phyloP scores from a whole-genome alignment of 495 filamentous ascomycete genomes.

The Talaromyces wortmannii region DNA sequence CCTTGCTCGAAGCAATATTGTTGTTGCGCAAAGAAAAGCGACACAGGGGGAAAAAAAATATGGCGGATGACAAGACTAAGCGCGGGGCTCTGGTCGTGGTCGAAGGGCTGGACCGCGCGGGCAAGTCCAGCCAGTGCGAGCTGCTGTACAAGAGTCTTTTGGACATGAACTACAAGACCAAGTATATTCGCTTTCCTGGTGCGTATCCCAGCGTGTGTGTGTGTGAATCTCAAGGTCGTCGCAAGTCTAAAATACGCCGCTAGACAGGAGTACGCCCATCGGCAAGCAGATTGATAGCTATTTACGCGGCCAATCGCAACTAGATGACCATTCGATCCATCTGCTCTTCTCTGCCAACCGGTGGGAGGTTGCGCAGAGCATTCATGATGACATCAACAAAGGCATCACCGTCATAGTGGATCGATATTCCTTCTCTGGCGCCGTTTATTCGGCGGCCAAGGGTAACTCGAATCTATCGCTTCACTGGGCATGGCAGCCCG shows the following conservation, averaged over 20 bases:
- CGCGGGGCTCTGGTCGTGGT: conserved; percentile 81
- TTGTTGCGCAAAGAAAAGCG: too few relatives aligned
- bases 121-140: conserved; percentile 91
- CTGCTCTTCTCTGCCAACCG: conserved; percentile 93
- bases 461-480: conserved; percentile 61
- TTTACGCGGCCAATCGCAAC: conserved; percentile 63
- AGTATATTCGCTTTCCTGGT: conserved; percentile 86
- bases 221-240: not conserved
- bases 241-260: not conserved
- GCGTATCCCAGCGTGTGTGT: conserved; percentile 7
- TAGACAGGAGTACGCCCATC: conserved; percentile 83
- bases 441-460: conserved; percentile 95
- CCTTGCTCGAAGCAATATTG: not conserved
- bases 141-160: conserved; percentile 59
- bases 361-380: conserved; percentile 76
- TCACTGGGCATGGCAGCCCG: conserved; percentile 74
- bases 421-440: conserved; percentile 89
- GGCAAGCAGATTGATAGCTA: conserved; percentile 87
- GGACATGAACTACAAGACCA: conserved; percentile 54
- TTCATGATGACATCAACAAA: conserved; percentile 49
- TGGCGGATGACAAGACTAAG: conserved; percentile 4
- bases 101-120: conserved; percentile 89
- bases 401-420: conserved; percentile 80
- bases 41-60: not conserved
- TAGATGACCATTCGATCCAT: conserved; percentile 91